Base-by-base conservation (phyloP, 164 flowering plant genomes). In the Warburgia ugandensis region DNA sequence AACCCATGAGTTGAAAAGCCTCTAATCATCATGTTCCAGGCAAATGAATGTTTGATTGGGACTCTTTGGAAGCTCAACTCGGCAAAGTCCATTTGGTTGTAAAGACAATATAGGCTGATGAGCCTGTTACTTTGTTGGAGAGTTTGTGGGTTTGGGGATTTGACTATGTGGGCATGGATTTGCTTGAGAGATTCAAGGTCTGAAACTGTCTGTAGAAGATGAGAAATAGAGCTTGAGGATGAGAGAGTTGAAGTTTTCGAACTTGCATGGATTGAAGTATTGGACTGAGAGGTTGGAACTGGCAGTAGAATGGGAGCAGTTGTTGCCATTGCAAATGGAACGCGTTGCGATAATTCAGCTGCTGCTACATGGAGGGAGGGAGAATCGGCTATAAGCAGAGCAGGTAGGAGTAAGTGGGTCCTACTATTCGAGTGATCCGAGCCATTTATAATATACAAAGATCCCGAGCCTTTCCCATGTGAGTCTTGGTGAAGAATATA, bases 11-110 rank as follows among this genome's bases (percentile, higher is more conserved):
- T 44, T 8, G 59, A 22, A 30, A 55, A 55, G 41, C 59, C 59
- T 20, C 59, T 55, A 42, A 55, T 45, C 39, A 55, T 55, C 50
- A 45, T 55, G 41, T 55, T 55, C 29, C 29, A 55, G 10, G 59
- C 2, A 31, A 44, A 55, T 20, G 50, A 23, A 5, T 21, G 39
- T 16, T 33, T 32, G 42, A 23, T 35, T 2, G 31, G 41, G 29
- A 4, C 45, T 45, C 42, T 31, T 16, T 55, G 50, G 50, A 55
- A 55, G 21, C 20, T 8, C 11, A 35, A 22, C 23, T 23, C 27
- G 3, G 59, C 59, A 44, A 20, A 55, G 22, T 44, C 50, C 59
- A 55, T 45, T 4, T 45, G 50, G 42, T 33, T 32, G 31, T 21
- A 45, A 42, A 55, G 59, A 32, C 50, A 44, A 14, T 55, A 55